Evolutionary conservation across 768 basidiomycete genomes (phyloP).

Genomic region (Imleria badia): DNA sequence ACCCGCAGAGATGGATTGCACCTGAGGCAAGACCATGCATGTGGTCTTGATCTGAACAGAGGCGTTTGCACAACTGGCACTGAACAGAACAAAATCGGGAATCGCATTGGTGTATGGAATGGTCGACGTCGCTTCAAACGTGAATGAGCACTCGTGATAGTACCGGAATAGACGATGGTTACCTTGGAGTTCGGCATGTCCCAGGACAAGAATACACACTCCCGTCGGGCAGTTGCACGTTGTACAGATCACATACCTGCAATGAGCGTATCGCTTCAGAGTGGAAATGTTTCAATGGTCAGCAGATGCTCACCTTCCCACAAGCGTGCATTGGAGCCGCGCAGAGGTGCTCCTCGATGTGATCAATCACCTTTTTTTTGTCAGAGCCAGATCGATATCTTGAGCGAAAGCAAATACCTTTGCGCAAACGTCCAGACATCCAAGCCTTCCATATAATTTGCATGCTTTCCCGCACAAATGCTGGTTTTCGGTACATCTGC

Average conservation of each 20-base stretch:
- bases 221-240: constrained; percentile 29
- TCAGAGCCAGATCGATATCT: not conserved
- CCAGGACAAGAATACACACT: constrained; percentile 41
- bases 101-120: too few relatives aligned
- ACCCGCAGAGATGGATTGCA: too few relatives aligned
- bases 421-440: constrained; percentile 52
- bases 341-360: constrained; percentile 52
- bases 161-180: not conserved
- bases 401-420: constrained; percentile 36
- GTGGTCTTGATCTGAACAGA: constrained; percentile 51
- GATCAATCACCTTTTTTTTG: constrained; percentile 41
- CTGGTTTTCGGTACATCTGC: constrained; percentile 50
- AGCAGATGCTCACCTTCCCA: constrained; percentile 42
- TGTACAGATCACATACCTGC: constrained; percentile 44
- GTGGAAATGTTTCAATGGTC: not conserved
- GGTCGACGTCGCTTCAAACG: constrained; percentile 41
- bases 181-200: constrained; percentile 46
- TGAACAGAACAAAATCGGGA: constrained; percentile 56
- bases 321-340: constrained; percentile 54
- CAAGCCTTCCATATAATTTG: constrained; percentile 42
- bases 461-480: constrained; percentile 61
- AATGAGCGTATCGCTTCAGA: not conserved
- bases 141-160: not conserved
- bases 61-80: constrained; percentile 55
- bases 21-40: constrained; percentile 46